Conservation (phyloP, 495 filamentous ascomycete genomes). For the Aspergillus indologenus region DNA sequence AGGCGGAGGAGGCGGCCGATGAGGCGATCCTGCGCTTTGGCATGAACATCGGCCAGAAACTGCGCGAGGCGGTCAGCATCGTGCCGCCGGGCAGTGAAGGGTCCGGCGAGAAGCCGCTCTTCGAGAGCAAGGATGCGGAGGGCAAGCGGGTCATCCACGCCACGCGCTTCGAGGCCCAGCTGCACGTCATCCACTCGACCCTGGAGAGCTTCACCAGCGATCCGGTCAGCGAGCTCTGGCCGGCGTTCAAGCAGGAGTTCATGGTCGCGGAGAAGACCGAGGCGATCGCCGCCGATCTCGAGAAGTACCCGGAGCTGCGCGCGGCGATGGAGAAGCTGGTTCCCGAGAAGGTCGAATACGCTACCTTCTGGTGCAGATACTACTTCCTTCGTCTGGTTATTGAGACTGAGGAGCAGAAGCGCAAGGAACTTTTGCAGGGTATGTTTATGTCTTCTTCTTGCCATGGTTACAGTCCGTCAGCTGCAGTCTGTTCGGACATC, state of each 20-base stretch:
- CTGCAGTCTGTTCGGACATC: slow-evolving; percentile 13
- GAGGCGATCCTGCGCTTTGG: slow-evolving; percentile 94
- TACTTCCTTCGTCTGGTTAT: slow-evolving; percentile 93
- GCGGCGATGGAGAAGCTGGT: slow-evolving; percentile 94
- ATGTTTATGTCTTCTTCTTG: slow-evolving; percentile 19
- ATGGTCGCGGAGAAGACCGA: slow-evolving; percentile 81
- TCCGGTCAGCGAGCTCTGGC: slow-evolving; percentile 70
- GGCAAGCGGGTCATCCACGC: slow-evolving; percentile 90
- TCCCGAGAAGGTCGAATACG: slow-evolving; percentile 83
- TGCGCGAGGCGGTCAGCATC: slow-evolving; percentile 87
- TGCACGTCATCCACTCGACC: slow-evolving; percentile 90
- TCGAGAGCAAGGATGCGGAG: slow-evolving; percentile 87
- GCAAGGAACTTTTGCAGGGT: slow-evolving; percentile 92
- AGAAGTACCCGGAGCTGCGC: slow-evolving; percentile 84
- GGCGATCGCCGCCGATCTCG: slow-evolving; percentile 75
- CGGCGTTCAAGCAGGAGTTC: slow-evolving; percentile 70
- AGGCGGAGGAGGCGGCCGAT: slow-evolving; percentile 95
- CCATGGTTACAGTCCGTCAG: too few relatives aligned
- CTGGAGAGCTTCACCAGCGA: slow-evolving; percentile 83
- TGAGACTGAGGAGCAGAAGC: slow-evolving; percentile 89
- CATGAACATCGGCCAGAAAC: slow-evolving; percentile 82
- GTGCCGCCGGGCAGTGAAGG: slow-evolving; percentile 58
- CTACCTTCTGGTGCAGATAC: slow-evolving; percentile 89
- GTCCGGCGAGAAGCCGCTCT: slow-evolving; percentile 57
- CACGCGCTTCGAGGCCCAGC: slow-evolving; percentile 90